phyloP scores from a whole-genome alignment of 805 yeast species.

The Saturnispora halmiae region DNA sequence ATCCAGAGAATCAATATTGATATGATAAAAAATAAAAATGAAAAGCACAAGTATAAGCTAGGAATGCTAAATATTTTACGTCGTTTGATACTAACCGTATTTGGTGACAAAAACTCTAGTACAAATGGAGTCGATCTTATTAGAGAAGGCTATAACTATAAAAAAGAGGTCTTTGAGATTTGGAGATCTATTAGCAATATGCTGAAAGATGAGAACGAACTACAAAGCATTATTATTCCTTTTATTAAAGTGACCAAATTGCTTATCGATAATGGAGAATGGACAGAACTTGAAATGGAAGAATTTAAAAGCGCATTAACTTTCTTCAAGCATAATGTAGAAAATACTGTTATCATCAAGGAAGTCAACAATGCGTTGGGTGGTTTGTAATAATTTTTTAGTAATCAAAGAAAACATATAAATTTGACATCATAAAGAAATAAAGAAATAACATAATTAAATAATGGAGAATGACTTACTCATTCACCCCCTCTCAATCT shows the following conservation, averaged over 20 bases:
- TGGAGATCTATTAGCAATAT: constrained; percentile 14
- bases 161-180: constrained; percentile 8
- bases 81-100: constrained; percentile 6
- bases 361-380: constrained; percentile 27
- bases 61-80: constrained; percentile 24
- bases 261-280: constrained; percentile 6
- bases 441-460: background rate
- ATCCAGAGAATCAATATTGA: constrained; percentile 5
- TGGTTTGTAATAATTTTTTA: too few relatives aligned
- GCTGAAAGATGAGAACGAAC: constrained; percentile 18
- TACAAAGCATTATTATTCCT: constrained; percentile 53
- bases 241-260: constrained; percentile 25
- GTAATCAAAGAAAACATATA: background rate
- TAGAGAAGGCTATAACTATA: background rate
- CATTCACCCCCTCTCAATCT: constrained; percentile 91
- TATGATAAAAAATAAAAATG: constrained; percentile 10
- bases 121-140: background rate
- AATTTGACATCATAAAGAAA: background rate
- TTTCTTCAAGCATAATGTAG: constrained; percentile 22
- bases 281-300: constrained; percentile 33
- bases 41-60: constrained; percentile 16
- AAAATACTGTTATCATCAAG: constrained; percentile 39
- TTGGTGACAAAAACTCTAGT: background rate
- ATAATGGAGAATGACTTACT: constrained; percentile 90
- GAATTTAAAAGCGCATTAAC: constrained; percentile 30